A percentile compares a stretch with the other conserved stretches of the same genome.
Evolutionary conservation across 352 stramenopile species (phyloP).

Genomic region (Pythium angustatum): DNA sequence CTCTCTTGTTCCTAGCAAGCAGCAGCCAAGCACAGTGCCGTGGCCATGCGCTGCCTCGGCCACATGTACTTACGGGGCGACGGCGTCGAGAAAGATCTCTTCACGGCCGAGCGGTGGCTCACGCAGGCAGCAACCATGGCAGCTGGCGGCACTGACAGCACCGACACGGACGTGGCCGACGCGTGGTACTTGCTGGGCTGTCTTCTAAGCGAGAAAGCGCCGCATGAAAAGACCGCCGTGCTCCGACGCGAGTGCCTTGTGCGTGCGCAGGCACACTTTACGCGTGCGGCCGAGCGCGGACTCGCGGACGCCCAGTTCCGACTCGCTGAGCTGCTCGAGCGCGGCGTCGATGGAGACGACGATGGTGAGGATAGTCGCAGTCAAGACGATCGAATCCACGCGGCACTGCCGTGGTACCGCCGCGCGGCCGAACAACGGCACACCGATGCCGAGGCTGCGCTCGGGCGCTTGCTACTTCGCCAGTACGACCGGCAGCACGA

Average conservation of each 20-base stretch:
- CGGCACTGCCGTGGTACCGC: conserved; percentile 49
- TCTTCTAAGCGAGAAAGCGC: conserved; percentile 54
- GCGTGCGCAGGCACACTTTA: conserved; percentile 43
- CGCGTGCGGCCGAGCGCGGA: conserved; percentile 51
- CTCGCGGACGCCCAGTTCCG: conserved; percentile 59
- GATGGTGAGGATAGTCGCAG: conserved; percentile 14
- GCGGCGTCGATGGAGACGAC: conserved; percentile 3
- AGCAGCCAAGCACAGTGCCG: conserved; percentile 40
- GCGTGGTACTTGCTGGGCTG: conserved; percentile 50
- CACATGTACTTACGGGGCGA: conserved; percentile 57
- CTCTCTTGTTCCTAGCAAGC: conserved; percentile 37
- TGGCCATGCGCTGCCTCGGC: conserved; percentile 63
- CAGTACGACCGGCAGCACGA: conserved; percentile 13
- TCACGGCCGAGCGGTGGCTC: conserved; percentile 59
- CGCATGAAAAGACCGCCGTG: conserved; percentile 31
- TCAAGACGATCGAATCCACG: conserved; percentile 2
- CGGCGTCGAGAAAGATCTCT: conserved; percentile 51
- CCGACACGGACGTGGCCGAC: conserved; percentile 40
- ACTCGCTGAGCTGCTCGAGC: conserved; percentile 48
- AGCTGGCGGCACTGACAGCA: no score
- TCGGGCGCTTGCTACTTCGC: conserved; percentile 48
- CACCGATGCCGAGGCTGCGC: conserved; percentile 45
- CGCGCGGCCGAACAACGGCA: conserved; percentile 57
- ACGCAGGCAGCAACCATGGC: conserved; percentile 32
- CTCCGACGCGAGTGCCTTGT: conserved; percentile 39